Conservation (phyloP, 345 rosid species). For the Barbarea vulgaris region DNA sequence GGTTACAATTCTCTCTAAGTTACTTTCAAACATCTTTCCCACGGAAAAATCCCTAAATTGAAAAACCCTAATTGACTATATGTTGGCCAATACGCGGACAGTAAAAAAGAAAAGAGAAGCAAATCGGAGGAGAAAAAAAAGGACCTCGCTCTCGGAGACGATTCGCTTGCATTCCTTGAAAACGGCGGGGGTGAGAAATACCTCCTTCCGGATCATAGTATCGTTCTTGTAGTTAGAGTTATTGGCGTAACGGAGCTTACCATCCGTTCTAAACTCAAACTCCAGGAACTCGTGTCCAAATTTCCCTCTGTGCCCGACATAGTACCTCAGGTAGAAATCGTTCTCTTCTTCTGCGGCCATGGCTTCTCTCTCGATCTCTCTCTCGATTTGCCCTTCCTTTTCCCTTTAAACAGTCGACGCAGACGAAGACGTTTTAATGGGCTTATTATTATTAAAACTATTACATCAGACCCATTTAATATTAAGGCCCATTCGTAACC, state of each 20-base stretch:
- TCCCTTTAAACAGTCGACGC: background rate
- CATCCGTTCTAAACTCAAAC: slow-evolving; percentile 96
- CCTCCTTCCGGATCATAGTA: slow-evolving; percentile 97
- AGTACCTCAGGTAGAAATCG: slow-evolving; percentile 92
- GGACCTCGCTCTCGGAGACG: slow-evolving; percentile 94
- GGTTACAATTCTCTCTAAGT: background rate
- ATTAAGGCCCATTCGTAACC: background rate
- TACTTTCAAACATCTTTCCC: background rate
- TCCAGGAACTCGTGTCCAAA: slow-evolving; percentile 98
- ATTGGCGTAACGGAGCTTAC: slow-evolving; percentile 98
- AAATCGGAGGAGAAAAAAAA: background rate
- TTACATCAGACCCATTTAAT: background rate
- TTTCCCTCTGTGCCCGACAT: slow-evolving; percentile 98
- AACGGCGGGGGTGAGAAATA: slow-evolving; percentile 93
- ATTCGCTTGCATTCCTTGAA: slow-evolving; percentile 95
- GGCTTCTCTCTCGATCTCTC: background rate
- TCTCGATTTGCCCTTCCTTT: background rate
- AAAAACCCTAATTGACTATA: slow-evolving; percentile 16
- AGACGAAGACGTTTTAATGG: background rate
- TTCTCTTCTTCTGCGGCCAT: slow-evolving; percentile 68
- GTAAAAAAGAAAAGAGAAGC: background rate
- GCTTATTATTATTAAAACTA: too few species aligned
- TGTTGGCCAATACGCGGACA: background rate
- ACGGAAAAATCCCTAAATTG: background rate
- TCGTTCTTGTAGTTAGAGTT: slow-evolving; percentile 99